phyloP scores from a whole-genome alignment of 495 filamentous ascomycete species.

The Hapsidospora chrysogenum region DNA sequence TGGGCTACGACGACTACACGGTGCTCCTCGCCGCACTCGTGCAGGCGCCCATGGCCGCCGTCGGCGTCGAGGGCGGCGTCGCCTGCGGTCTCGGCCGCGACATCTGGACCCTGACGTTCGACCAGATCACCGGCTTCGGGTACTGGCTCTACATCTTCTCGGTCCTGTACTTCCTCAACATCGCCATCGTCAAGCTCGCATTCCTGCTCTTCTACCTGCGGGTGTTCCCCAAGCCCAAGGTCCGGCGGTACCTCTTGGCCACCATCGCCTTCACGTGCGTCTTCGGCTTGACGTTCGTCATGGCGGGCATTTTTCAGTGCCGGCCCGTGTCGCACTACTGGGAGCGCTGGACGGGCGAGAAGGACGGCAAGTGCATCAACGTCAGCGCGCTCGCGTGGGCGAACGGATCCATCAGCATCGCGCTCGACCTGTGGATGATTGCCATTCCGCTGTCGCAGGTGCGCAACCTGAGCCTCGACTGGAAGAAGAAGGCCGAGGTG shows the following conservation, averaged over 20 bases:
- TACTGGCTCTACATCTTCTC: constrained; percentile 6
- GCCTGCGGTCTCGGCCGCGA: constrained; percentile 10
- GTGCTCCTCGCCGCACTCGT: constrained; percentile 3
- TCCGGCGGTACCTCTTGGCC: constrained; percentile 13
- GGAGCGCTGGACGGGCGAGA: constrained; percentile 18
- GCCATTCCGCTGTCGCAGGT: constrained; percentile 26
- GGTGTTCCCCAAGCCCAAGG: constrained; percentile 13
- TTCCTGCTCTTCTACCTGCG: constrained; percentile 25
- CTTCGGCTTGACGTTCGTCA: constrained; percentile 20
- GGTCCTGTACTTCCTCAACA: constrained; percentile 14
- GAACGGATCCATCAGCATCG: constrained; percentile 29
- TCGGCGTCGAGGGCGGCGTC: constrained; percentile 5
- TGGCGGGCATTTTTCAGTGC: constrained; percentile 30
- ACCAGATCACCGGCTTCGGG: constrained; percentile 7
- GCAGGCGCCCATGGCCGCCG: constrained; percentile 5
- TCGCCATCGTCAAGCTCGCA: constrained; percentile 16
- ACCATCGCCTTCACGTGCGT: constrained; percentile 17
- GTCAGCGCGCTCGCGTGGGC: constrained; percentile 28
- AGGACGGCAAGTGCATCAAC: constrained; percentile 26
- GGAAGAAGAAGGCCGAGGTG: constrained; percentile 22
- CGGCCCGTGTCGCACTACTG: constrained; percentile 22
- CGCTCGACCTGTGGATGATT: constrained; percentile 30
- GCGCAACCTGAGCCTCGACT: constrained; percentile 16
- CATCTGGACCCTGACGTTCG: constrained; percentile 8
- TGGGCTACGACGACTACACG: constrained; percentile 8